phyloP scores from a whole-genome alignment of 345 rosid genomes.

The Carallia brachiata region DNA sequence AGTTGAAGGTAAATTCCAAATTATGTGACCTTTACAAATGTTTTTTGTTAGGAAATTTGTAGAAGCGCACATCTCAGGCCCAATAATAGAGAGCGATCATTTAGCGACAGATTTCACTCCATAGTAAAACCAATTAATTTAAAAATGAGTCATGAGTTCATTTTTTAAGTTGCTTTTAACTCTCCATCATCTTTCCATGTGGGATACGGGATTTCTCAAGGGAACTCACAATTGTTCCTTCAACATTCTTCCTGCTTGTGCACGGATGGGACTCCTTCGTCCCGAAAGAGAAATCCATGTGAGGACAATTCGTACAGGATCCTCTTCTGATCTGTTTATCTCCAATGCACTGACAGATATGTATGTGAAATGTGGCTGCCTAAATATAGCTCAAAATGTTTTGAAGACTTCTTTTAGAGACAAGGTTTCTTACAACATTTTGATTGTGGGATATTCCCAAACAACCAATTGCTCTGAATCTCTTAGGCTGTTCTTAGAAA shows the following conservation, averaged over 20 bases:
- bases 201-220: too few relatives aligned
- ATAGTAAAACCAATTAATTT: too few relatives aligned
- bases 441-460: background rate
- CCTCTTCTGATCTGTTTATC: conserved; percentile 30
- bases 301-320: conserved; percentile 31
- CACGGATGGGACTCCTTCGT: conserved; percentile 30
- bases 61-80: too few relatives aligned
- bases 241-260: conserved; percentile 38
- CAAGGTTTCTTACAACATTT: background rate
- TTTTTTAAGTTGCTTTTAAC: too few relatives aligned
- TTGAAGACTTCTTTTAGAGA: background rate
- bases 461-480: background rate
- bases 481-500: background rate
- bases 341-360: conserved; percentile 13
- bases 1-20: conserved; percentile 32
- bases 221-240: too few relatives aligned
- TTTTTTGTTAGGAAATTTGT: background rate
- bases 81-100: too few relatives aligned
- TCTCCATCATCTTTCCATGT: too few relatives aligned
- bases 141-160: too few relatives aligned
- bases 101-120: too few relatives aligned
- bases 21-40: conserved; percentile 44
- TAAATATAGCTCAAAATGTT: background rate
- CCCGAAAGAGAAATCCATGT: conserved; percentile 47
- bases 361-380: background rate